A percentile compares a stretch with the other conserved stretches of the same genome.
These are phyloP conservation scores for Chernovozyma sophiae-reginae DNA, from an alignment of 1,139 yeast genomes.

Conservation along the genomic window DNA sequence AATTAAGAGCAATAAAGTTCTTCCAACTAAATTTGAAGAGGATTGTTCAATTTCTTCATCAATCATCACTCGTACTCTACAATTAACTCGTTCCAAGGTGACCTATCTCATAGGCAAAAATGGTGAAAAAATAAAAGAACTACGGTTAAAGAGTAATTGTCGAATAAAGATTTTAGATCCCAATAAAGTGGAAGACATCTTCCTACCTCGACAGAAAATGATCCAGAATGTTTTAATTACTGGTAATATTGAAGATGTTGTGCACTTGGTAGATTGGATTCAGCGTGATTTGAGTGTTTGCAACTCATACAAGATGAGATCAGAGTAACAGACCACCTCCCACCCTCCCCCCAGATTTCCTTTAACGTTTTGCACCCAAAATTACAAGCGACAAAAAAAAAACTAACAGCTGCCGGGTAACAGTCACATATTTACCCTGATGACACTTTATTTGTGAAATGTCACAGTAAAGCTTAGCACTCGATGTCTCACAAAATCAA, in stretches of 20 bases:
- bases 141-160: constrained; percentile 1
- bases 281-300: constrained; percentile 1
- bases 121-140: background rate
- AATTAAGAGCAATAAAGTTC: too few relatives aligned
- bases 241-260: background rate
- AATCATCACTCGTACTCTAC: background rate
- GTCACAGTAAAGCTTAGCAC: constrained; percentile 4
- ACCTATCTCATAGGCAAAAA: constrained; percentile 1
- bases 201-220: background rate
- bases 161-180: constrained; percentile 1
- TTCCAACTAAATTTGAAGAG: background rate
- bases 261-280: background rate
- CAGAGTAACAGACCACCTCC: too few relatives aligned
- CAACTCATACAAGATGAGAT: too few relatives aligned
- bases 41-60: background rate
- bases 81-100: background rate
- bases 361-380: too few relatives aligned
- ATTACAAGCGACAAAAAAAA: too few relatives aligned
- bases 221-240: constrained; percentile 1
- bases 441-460: background rate
- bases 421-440: constrained; percentile 3
- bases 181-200: background rate
- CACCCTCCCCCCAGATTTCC: too few relatives aligned
- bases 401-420: too few relatives aligned
- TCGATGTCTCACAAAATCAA: constrained; percentile 2